These are phyloP conservation scores for Fusarium keratoplasticum DNA, from an alignment of 2,329 filamentous ascomycete species.

Conservation along the genomic window DNA sequence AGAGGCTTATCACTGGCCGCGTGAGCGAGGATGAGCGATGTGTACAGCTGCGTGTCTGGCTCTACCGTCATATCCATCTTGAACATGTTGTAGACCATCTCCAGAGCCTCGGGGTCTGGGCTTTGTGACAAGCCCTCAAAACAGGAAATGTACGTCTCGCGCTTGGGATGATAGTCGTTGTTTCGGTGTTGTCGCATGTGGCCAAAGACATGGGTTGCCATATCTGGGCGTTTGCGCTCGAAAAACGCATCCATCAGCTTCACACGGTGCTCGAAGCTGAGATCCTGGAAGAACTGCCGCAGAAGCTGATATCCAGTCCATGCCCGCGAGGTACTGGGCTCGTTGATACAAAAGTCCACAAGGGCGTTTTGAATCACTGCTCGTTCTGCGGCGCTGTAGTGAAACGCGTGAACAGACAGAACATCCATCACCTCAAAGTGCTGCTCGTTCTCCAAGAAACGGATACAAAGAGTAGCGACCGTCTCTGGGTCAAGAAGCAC, in stretches of 20 bases:
- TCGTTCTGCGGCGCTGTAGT: constrained; percentile 78
- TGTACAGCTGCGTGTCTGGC: constrained; percentile 80
- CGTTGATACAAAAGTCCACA: constrained; percentile 74
- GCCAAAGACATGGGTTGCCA: constrained; percentile 87
- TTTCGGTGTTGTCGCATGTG: constrained; percentile 89
- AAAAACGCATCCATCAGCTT: constrained; percentile 87
- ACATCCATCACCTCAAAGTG: constrained; percentile 84
- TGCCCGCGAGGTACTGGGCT: constrained; percentile 70
- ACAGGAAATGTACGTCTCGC: constrained; percentile 81
- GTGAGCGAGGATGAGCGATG: constrained; percentile 89
- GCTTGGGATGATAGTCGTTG: constrained; percentile 71
- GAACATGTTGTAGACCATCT: constrained; percentile 89
- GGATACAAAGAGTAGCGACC: constrained; percentile 76
- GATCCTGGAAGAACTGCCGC: constrained; percentile 73
- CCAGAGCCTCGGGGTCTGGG: constrained; percentile 69
- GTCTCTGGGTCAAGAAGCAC: constrained; percentile 79
- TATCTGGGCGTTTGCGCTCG: constrained; percentile 79
- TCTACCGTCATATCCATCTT: constrained; percentile 90
- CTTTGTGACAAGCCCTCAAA: constrained; percentile 79
- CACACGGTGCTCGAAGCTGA: constrained; percentile 73
- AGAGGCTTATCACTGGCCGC: constrained; percentile 73
- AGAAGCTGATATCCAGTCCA: constrained; percentile 77
- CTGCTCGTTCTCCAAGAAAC: constrained; percentile 82
- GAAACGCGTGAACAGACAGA: constrained; percentile 78
- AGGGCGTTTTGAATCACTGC: constrained; percentile 74